Evolutionary conservation across 140 eudicot species (phyloP), one percentile per base, ranked within the genome.

Genomic region (Oenanthe javanica): DNA sequence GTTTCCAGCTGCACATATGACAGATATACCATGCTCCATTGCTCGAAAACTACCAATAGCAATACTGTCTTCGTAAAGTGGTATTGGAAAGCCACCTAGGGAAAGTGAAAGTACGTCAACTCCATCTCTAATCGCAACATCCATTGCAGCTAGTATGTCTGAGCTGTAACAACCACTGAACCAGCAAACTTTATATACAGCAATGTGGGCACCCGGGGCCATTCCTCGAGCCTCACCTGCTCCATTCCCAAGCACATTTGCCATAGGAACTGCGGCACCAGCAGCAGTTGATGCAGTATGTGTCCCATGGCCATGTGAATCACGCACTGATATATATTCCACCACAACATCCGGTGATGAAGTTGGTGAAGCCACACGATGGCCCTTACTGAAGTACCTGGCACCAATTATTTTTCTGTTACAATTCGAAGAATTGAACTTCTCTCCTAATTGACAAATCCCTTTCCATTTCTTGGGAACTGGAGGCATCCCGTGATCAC

Each of bases 1-100:
- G 47, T 94, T 94, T 12, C 98, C 98, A 0, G 97, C 97, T 18
- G 98, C 97, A 84, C 96, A 94, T 51, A 94, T 80, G 7, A 94
- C 97, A 0, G 97, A 88, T 55, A 94, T 92, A 61, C 96, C 96
- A 64, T 86, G 97, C 82, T 94, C 98, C 96, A 92, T 83, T 7
- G 96, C 98, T 27, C 97, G 92, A 54, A 89, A 92, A 77, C 98
- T 94, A 16, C 98, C 98, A 43, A 94, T 91, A 46, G 97, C 98
- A 12, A 94, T 92, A 73, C 90, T 90, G 78, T 94, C 98, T 55
- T 94, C 98, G 67, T 86, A 94, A 48, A 94, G 96, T 0, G 97
- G 98, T 27, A 94, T 85, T 0, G 98, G 97, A 18, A 94, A 92
- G 63, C 98, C 97, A 1, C 98, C 98, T 48, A 94, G 84, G 8